phyloP scores from a whole-genome alignment of 1,284 basidiomycete genomes.

The Rhodotorula sp. region DNA sequence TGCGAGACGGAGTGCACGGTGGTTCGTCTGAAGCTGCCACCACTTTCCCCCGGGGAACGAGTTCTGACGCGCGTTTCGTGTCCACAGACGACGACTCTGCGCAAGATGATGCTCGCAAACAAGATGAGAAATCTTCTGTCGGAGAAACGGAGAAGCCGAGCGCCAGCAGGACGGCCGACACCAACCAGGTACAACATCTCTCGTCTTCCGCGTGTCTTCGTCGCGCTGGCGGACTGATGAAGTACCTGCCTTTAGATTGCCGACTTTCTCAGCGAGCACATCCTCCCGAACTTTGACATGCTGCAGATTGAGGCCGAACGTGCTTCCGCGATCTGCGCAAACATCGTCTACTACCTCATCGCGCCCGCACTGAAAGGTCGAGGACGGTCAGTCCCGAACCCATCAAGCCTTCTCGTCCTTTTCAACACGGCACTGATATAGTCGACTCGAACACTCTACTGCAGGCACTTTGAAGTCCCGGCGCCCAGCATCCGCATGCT shows the following conservation, averaged over 20 bases:
- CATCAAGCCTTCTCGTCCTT: no score
- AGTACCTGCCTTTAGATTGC: constrained; percentile 57
- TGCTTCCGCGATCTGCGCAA: constrained; percentile 70
- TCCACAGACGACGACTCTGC: no score
- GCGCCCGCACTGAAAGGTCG: constrained; percentile 74
- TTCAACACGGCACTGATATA: no score
- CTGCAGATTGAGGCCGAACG: constrained; percentile 85
- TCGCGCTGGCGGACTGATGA: not conserved
- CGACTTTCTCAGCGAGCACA: constrained; percentile 66
- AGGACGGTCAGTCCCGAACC: constrained; percentile 55
- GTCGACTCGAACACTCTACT: not conserved
- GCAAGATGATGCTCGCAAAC: constrained; percentile 4
- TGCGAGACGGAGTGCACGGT: constrained; percentile 56
- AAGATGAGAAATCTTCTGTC: constrained; percentile 10
- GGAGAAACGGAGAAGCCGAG: constrained; percentile 20
- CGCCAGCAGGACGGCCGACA: constrained; percentile 1
- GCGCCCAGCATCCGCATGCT: constrained; percentile 64
- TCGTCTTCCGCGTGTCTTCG: no score
- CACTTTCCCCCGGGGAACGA: no score
- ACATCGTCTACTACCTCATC: constrained; percentile 81
- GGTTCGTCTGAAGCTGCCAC: not conserved
- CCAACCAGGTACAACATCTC: constrained; percentile 11
- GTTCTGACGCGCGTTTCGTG: constrained; percentile 2
- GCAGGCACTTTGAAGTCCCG: constrained; percentile 50
- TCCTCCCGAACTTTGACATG: constrained; percentile 72